phyloP scores from a whole-genome alignment of 768 basidiomycete species.

The Mycena olivaceomarginata region DNA sequence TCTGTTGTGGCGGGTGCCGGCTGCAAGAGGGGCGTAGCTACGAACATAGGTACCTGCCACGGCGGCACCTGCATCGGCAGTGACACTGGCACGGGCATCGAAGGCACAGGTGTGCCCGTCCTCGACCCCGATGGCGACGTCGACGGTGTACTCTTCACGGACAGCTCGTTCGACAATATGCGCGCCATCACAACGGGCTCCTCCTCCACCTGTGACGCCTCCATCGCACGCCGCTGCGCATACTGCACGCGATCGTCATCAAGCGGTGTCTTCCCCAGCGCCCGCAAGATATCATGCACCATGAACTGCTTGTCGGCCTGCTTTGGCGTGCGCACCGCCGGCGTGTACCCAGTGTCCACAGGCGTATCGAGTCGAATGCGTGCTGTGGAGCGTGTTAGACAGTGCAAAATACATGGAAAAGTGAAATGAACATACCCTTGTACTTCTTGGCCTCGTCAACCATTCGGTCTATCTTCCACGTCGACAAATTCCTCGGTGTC shows the following conservation, averaged over 20 bases:
- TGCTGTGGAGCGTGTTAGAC: constrained; percentile 21
- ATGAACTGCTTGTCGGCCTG: constrained; percentile 41
- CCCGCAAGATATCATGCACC: constrained; percentile 40
- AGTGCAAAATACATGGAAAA: constrained; percentile 1
- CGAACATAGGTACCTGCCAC: neutral
- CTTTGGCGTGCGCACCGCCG: constrained; percentile 50
- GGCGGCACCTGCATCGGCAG: neutral
- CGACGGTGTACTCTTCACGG: constrained; percentile 25
- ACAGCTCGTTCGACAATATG: constrained; percentile 27
- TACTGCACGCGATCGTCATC: constrained; percentile 40
- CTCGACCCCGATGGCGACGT: neutral
- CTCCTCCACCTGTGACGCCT: neutral
- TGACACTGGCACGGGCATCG: neutral
- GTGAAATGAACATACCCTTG: constrained; percentile 44
- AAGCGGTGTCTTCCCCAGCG: constrained; percentile 35
- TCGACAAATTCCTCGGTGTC: too few relatives aligned
- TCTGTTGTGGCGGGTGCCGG: neutral
- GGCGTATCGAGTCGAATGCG: constrained; percentile 54
- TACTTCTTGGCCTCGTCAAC: too few relatives aligned
- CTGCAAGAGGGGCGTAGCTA: neutral
- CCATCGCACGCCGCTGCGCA: constrained; percentile 39
- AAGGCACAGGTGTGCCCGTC: neutral
- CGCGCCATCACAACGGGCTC: constrained; percentile 5
- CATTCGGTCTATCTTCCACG: too few relatives aligned
- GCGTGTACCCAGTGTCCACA: neutral